Conservation (phyloP, 2,329 filamentous ascomycete genomes). For the Penicillium thymicola region DNA sequence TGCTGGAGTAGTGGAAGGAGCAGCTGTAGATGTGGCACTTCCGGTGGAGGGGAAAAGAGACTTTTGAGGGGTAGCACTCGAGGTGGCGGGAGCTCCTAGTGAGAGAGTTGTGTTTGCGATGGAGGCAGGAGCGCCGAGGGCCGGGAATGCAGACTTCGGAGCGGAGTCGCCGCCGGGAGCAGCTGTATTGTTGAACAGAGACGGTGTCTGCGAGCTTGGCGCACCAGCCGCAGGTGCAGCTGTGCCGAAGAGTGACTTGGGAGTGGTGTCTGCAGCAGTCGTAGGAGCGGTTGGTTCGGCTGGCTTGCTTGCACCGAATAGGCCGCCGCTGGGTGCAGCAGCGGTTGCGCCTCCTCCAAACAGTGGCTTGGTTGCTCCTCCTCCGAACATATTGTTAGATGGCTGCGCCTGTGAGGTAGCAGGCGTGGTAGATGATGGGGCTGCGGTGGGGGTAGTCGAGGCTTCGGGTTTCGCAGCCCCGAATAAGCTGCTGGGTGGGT, state of each 20-base stretch:
- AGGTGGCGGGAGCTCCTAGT: slow-evolving; percentile 25
- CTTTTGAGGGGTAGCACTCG: slow-evolving; percentile 35
- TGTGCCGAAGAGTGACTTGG: slow-evolving; percentile 31
- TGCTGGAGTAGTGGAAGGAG: slow-evolving; percentile 32
- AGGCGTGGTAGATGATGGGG: slow-evolving; percentile 27
- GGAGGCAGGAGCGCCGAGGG: slow-evolving; percentile 18
- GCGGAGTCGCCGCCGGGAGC: slow-evolving; percentile 24
- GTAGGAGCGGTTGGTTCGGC: slow-evolving; percentile 28
- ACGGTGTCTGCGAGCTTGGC: slow-evolving; percentile 22
- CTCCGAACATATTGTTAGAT: slow-evolving; percentile 31
- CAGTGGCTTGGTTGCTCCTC: slow-evolving; percentile 26
- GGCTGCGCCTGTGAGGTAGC: slow-evolving; percentile 30
- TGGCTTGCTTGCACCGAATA: slow-evolving; percentile 33
- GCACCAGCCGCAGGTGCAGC: slow-evolving; percentile 18
- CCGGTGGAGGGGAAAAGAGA: slow-evolving; percentile 32
- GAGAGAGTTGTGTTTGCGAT: slow-evolving; percentile 18
- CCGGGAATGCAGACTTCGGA: slow-evolving; percentile 28
- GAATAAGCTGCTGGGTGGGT: slow-evolving; percentile 28
- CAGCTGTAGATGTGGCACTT: slow-evolving; percentile 29
- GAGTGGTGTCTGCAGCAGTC: slow-evolving; percentile 20
- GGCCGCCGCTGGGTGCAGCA: slow-evolving; percentile 24
- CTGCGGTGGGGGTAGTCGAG: slow-evolving; percentile 20
- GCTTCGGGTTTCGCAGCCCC: slow-evolving; percentile 25
- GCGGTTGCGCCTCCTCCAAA: slow-evolving; percentile 22
- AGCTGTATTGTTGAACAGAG: slow-evolving; percentile 31